These are phyloP conservation scores for Strobilomyces confusus DNA, from an alignment of 768 basidiomycete species.

Conservation along the genomic window DNA sequence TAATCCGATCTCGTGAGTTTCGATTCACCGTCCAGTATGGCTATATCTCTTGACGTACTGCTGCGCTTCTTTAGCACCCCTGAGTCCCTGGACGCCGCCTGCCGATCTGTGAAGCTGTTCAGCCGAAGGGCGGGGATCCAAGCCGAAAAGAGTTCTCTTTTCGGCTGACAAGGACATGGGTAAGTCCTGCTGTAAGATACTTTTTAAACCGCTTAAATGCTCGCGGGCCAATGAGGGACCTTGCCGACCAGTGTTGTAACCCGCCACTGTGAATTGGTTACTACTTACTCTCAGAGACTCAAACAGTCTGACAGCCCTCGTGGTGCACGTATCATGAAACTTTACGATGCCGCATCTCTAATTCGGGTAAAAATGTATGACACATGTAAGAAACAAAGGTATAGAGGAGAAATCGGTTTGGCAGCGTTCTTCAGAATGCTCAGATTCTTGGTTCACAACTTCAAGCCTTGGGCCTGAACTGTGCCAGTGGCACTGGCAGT, in stretches of 20 bases:
- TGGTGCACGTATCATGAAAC: background rate
- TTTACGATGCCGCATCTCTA: background rate
- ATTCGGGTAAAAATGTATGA: background rate
- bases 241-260: background rate
- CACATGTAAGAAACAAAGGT: background rate
- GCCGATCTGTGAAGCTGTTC: background rate
- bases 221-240: background rate
- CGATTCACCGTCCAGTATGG: background rate
- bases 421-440: background rate
- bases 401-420: background rate
- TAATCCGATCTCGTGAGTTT: too few species aligned
- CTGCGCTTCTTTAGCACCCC: background rate
- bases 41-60: background rate
- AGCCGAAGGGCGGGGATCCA: background rate
- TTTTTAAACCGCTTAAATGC: background rate
- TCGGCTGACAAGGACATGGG: background rate
- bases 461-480: slow-evolving; percentile 26
- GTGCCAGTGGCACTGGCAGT: slow-evolving; percentile 25
- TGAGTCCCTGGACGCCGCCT: background rate
- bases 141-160: too few species aligned
- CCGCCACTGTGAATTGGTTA: background rate
- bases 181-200: background rate
- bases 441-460: slow-evolving; percentile 5
- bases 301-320: background rate
- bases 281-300: background rate